Evolutionary conservation across 306 rosid genomes (phyloP).

Genomic region (Pachyrhizus erosus): DNA sequence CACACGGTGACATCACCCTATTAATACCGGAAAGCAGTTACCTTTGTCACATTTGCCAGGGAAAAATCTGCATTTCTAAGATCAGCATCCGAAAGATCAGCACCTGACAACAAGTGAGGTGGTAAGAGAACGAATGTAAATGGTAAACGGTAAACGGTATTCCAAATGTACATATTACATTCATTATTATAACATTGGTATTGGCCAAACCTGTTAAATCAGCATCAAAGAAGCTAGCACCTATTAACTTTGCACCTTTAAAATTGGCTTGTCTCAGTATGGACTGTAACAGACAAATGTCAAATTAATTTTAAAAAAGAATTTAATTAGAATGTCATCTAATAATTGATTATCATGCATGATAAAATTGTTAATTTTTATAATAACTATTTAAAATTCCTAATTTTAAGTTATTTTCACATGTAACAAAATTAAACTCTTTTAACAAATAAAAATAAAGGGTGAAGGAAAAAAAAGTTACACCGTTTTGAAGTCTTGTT

Average conservation of each 20-base stretch:
- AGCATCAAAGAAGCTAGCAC: slow-evolving; percentile 96
- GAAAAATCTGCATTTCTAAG: slow-evolving; percentile 91
- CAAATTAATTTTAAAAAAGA: background rate
- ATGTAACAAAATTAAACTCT: background rate
- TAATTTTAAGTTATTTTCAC: no score
- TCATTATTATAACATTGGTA: slow-evolving; percentile 10
- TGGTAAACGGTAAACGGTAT: background rate
- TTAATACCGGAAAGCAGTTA: slow-evolving; percentile 29
- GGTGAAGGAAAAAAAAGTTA: background rate
- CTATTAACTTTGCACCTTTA: slow-evolving; percentile 84
- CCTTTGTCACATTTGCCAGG: slow-evolving; percentile 94
- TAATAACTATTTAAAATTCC: background rate
- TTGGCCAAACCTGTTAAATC: slow-evolving; percentile 78
- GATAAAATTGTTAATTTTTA: background rate
- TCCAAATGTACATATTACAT: background rate
- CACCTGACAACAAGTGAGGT: slow-evolving; percentile 54
- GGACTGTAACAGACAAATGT: slow-evolving; percentile 65
- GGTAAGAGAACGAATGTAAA: slow-evolving; percentile 23
- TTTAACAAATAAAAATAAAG: background rate
- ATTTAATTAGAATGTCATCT: background rate
- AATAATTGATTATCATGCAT: background rate
- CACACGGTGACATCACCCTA: background rate
- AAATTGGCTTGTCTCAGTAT: slow-evolving; percentile 87
- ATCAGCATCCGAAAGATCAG: slow-evolving; percentile 95
- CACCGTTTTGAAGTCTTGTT: slow-evolving; percentile 98